phyloP scores from a whole-genome alignment of 2,329 filamentous ascomycete species.

The Ceratocystis alfenasii region DNA sequence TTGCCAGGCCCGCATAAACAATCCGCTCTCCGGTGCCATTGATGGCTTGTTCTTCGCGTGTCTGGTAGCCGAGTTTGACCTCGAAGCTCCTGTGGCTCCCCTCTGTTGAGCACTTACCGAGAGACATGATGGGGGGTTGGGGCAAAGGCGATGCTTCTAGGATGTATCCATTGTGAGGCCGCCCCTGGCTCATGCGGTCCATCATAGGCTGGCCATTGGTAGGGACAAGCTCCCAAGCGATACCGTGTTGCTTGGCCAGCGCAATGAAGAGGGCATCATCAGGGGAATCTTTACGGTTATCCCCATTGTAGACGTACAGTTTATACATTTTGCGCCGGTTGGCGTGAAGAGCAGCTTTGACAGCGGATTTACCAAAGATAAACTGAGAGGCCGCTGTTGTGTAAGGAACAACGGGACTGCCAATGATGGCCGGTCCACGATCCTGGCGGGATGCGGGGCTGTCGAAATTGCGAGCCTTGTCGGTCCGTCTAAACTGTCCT shows the following conservation, averaged over 20 bases:
- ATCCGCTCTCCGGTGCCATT: conserved; percentile 44
- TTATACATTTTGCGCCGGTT: conserved; percentile 65
- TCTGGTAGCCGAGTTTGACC: conserved; percentile 53
- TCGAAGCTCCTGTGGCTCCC: conserved; percentile 41
- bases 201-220: conserved; percentile 55
- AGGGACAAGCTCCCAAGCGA: conserved; percentile 47
- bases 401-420: conserved; percentile 32
- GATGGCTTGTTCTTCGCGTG: conserved; percentile 57
- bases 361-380: conserved; percentile 71
- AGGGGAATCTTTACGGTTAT: conserved; percentile 40
- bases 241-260: conserved; percentile 37
- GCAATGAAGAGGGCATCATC: conserved; percentile 36
- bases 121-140: conserved; percentile 50
- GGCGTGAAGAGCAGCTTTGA: conserved; percentile 61
- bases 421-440: conserved; percentile 12
- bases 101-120: conserved; percentile 40
- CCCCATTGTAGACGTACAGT: conserved; percentile 61
- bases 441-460: not conserved
- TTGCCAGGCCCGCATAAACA: conserved; percentile 22
- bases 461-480: not conserved
- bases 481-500: not conserved
- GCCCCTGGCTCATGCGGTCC: conserved; percentile 68
- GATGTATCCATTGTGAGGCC: conserved; percentile 82
- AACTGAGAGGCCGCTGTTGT: conserved; percentile 85
- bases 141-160: conserved; percentile 79